A percentile compares a stretch with the other conserved stretches of the same genome.
These are phyloP conservation scores for Vitis rotundifolia DNA, from an alignment of 164 flowering plant species.

Conservation along the genomic window DNA sequence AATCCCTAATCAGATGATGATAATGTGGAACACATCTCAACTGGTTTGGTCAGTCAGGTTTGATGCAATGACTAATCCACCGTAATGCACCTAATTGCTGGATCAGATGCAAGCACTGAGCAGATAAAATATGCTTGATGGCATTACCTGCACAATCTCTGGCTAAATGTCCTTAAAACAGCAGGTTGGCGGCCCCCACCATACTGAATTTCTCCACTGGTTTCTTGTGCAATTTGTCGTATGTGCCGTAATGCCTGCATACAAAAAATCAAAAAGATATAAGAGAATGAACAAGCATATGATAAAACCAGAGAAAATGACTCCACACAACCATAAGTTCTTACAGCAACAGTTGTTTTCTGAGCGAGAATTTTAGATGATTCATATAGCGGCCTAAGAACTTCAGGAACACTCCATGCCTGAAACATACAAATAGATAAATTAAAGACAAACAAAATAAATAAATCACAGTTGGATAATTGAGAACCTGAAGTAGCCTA, in stretches of 20 bases:
- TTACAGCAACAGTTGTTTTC: conserved; percentile 77
- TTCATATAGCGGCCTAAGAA: conserved; percentile 77
- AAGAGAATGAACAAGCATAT: not conserved
- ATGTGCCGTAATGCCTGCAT: conserved; percentile 71
- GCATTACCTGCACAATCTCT: conserved; percentile 67
- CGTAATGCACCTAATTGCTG: not conserved
- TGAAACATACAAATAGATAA: conserved; percentile 4
- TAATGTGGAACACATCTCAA: not conserved
- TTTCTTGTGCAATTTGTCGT: conserved; percentile 77
- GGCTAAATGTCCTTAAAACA: conserved; percentile 71
- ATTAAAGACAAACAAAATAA: not conserved
- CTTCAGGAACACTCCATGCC: conserved; percentile 80
- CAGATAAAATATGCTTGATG: not conserved
- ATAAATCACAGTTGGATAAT: not conserved
- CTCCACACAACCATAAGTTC: conserved; percentile 2
- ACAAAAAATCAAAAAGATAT: not conserved
- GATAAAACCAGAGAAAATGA: not conserved
- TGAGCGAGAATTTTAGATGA: conserved; percentile 82
- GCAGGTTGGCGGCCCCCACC: conserved; percentile 84
- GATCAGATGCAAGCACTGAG: not conserved
- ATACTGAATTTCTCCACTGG: conserved; percentile 60
- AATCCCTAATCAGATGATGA: not conserved
- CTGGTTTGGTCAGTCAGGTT: not conserved
- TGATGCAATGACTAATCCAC: not conserved
- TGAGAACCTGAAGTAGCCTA: too few species aligned